Conservation (phyloP, 169 alveolate genomes). For the Eimeria maxima region DNA sequence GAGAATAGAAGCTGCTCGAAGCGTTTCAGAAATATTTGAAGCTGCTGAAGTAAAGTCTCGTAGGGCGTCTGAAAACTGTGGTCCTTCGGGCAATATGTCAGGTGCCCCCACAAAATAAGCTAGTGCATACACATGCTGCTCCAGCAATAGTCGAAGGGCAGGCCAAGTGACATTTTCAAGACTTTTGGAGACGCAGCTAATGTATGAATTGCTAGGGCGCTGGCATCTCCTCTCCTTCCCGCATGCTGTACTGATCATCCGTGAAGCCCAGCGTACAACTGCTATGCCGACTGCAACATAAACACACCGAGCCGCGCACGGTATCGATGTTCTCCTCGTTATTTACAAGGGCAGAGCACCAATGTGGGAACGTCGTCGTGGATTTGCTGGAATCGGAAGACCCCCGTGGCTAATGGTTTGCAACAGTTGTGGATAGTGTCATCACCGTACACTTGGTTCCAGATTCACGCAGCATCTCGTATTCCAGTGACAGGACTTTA, state of each 20-base stretch:
- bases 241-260: constrained; percentile 52
- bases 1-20: not conserved
- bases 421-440: not conserved
- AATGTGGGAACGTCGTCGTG: not conserved
- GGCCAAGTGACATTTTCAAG: constrained; percentile 57
- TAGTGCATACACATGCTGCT: constrained; percentile 52
- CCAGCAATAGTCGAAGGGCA: constrained; percentile 3
- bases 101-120: constrained; percentile 44
- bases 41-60: constrained; percentile 8
- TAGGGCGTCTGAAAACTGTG: constrained; percentile 32
- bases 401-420: not conserved
- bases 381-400: not conserved
- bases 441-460: constrained; percentile 28
- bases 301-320: not conserved
- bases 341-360: not conserved
- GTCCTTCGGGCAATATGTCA: constrained; percentile 40
- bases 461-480: constrained; percentile 31
- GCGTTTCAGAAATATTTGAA: constrained; percentile 15
- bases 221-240: constrained; percentile 31
- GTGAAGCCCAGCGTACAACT: constrained; percentile 46
- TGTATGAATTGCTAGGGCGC: constrained; percentile 25
- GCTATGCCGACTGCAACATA: constrained; percentile 56
- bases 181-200: constrained; percentile 48
- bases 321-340: not conserved
- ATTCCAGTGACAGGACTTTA: not conserved